These are phyloP conservation scores for Suillus weaverae DNA, from an alignment of 768 basidiomycete genomes.

Conservation along the genomic window DNA sequence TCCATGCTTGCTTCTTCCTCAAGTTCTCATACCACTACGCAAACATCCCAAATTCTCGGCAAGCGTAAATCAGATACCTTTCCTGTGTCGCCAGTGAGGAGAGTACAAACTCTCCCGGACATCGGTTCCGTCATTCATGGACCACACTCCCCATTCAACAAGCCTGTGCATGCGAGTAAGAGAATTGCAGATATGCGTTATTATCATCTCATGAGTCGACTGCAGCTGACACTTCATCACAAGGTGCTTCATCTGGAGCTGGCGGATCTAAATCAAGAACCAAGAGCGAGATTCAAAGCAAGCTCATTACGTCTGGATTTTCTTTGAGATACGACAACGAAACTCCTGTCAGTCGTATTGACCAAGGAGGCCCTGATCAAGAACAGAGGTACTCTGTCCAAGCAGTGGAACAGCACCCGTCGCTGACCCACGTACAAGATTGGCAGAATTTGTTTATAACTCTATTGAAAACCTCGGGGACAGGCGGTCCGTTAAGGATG, in stretches of 20 bases:
- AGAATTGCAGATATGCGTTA: neutral
- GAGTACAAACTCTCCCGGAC: neutral
- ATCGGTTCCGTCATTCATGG: neutral
- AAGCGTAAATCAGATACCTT: constrained; percentile 7
- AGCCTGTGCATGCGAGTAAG: constrained; percentile 3
- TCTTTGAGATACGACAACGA: constrained; percentile 50
- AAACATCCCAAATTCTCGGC: constrained; percentile 4
- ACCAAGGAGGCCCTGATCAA: constrained; percentile 61
- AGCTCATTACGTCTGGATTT: constrained; percentile 32
- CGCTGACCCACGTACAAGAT: constrained; percentile 31
- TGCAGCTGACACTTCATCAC: neutral
- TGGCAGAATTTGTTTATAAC: constrained; percentile 62
- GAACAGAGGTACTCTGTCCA: constrained; percentile 38
- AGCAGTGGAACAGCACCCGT: constrained; percentile 1
- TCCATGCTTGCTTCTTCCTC: constrained; percentile 3
- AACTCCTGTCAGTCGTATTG: constrained; percentile 48
- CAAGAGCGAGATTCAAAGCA: constrained; percentile 1
- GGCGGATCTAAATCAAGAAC: constrained; percentile 1
- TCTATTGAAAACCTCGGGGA: constrained; percentile 59
- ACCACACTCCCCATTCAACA: neutral
- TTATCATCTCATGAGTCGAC: neutral
- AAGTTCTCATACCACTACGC: neutral
- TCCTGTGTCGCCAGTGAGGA: neutral
- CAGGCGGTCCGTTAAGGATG: constrained; percentile 50
- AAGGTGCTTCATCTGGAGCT: neutral